Conservation (phyloP, 805 yeast species). For the Candida vaughaniae region DNA sequence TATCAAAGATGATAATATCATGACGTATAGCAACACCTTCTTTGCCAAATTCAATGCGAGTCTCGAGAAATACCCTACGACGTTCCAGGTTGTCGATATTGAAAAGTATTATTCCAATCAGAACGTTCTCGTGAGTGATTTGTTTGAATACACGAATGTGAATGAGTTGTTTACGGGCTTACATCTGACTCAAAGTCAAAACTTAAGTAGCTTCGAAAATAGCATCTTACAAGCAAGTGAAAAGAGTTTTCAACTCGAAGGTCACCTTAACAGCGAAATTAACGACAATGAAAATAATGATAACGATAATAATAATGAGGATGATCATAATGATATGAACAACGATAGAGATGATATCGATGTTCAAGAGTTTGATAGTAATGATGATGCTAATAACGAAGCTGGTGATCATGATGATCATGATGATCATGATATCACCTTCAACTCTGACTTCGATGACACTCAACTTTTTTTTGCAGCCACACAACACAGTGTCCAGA, state of each 20-base stretch:
- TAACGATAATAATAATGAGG: conserved; percentile 4
- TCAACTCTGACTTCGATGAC: conserved; percentile 5
- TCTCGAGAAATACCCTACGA: conserved; percentile 22
- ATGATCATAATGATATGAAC: conserved; percentile 7
- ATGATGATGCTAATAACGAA: conserved; percentile 14
- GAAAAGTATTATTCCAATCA: conserved; percentile 16
- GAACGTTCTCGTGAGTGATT: conserved; percentile 14
- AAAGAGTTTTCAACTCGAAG: neutral
- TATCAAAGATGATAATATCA: conserved; percentile 5
- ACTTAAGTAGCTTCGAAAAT: conserved; percentile 2
- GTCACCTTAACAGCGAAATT: neutral
- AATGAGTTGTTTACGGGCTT: conserved; percentile 16
- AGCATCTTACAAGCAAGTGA: neutral
- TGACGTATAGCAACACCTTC: conserved; percentile 4
- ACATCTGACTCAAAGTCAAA: neutral
- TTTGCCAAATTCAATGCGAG: conserved; percentile 9
- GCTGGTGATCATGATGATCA: conserved; percentile 7
- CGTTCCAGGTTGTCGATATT: conserved; percentile 25
- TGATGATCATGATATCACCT: neutral
- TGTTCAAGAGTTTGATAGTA: too few relatives aligned
- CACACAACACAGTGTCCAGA: conserved; percentile 15
- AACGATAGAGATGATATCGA: conserved; percentile 7
- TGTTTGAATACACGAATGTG: conserved; percentile 21
- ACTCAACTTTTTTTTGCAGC: conserved; percentile 16
- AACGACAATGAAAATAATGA: conserved; percentile 1